These are phyloP conservation scores for Phytopythium ostracodes DNA, from an alignment of 352 stramenopile genomes.

Conservation along the genomic window DNA sequence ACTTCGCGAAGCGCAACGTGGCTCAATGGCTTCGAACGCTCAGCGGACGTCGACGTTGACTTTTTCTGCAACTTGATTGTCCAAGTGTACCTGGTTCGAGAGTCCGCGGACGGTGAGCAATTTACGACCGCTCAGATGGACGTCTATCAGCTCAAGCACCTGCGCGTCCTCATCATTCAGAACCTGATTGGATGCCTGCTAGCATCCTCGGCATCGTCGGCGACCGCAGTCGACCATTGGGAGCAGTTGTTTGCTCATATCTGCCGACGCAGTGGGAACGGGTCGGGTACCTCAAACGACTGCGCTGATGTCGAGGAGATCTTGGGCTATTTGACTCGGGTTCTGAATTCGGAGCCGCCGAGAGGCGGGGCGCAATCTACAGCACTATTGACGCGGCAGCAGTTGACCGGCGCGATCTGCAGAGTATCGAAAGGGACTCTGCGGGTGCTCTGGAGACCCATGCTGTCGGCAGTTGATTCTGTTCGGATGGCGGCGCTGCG, in stretches of 20 bases:
- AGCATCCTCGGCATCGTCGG: slow-evolving; percentile 26
- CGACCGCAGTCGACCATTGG: slow-evolving; percentile 44
- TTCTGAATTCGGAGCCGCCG: slow-evolving; percentile 28
- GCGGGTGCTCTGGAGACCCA: slow-evolving; percentile 56
- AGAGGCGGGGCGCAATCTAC: slow-evolving; percentile 14
- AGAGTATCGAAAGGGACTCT: slow-evolving; percentile 67
- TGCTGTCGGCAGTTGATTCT: slow-evolving; percentile 39
- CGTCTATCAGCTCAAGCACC: slow-evolving; percentile 24
- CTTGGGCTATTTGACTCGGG: slow-evolving; percentile 50
- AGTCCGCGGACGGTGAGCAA: slow-evolving; percentile 19
- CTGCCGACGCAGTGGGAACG: slow-evolving; percentile 37
- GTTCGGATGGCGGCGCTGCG: slow-evolving; percentile 55
- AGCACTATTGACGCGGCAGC: slow-evolving; percentile 21
- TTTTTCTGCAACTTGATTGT: slow-evolving; percentile 81
- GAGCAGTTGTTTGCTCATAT: slow-evolving; percentile 63
- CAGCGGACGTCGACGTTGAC: slow-evolving; percentile 41
- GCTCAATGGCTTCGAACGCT: background rate
- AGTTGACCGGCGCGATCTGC: slow-evolving; percentile 26
- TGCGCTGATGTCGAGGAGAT: slow-evolving; percentile 55
- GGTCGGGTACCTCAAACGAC: slow-evolving; percentile 13
- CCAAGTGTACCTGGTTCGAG: slow-evolving; percentile 47
- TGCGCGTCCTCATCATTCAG: slow-evolving; percentile 54
- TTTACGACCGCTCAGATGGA: slow-evolving; percentile 30
- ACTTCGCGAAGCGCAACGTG: background rate
- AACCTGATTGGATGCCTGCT: slow-evolving; percentile 68